These are phyloP conservation scores for Cordyceps farinosa DNA, from an alignment of 2,329 filamentous ascomycete species.

Conservation along the genomic window DNA sequence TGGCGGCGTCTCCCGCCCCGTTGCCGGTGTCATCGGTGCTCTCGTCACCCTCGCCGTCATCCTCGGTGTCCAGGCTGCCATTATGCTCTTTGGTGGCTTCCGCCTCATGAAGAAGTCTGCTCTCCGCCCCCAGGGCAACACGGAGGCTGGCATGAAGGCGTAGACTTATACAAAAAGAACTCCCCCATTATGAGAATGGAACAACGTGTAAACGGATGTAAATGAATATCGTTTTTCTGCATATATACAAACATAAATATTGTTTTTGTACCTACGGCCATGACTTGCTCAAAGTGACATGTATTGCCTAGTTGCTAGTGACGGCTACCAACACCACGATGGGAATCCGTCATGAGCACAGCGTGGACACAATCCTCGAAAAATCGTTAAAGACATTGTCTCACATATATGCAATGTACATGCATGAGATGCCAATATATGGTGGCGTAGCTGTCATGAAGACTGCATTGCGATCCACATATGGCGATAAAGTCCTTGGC, in stretches of 20 bases:
- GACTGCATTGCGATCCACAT: too few species aligned
- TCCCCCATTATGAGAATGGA: not conserved
- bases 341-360: too few species aligned
- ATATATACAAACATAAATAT: conserved; percentile 10
- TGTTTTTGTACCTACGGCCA: not conserved
- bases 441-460: too few species aligned
- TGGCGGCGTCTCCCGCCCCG: conserved; percentile 57
- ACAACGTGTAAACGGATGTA: not conserved
- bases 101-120: conserved; percentile 47
- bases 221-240: conserved; percentile 5
- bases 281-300: not conserved
- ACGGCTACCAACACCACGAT: too few species aligned
- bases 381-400: too few species aligned
- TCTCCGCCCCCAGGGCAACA: conserved; percentile 22
- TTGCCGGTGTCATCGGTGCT: conserved; percentile 82
- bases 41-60: conserved; percentile 55
- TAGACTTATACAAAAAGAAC: not conserved
- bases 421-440: too few species aligned
- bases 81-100: conserved; percentile 42
- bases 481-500: too few species aligned
- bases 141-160: conserved; percentile 9
- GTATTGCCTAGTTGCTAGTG: not conserved
- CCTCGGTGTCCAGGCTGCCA: conserved; percentile 41
- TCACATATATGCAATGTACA: too few species aligned
- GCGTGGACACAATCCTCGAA: too few species aligned